These are phyloP conservation scores for Boletus pseudo-olivaceus DNA, from an alignment of 768 basidiomycete genomes.

Conservation along the genomic window DNA sequence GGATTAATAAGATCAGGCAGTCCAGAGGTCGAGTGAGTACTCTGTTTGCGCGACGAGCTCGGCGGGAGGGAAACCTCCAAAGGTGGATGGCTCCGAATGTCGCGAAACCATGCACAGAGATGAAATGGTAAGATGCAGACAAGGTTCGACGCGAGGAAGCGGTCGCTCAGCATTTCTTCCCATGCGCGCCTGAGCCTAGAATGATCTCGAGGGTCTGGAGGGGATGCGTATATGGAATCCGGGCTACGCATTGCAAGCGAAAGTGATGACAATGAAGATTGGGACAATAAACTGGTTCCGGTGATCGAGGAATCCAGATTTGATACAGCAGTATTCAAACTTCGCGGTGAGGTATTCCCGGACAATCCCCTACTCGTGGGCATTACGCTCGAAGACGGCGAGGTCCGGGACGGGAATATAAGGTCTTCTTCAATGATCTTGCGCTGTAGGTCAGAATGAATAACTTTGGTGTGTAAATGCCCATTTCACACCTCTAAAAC, in stretches of 20 bases:
- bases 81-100: constrained; percentile 47
- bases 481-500: constrained; percentile 54
- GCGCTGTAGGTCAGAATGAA: constrained; percentile 7
- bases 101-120: constrained; percentile 52
- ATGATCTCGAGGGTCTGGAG: constrained; percentile 57
- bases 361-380: constrained; percentile 14
- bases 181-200: constrained; percentile 57
- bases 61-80: constrained; percentile 54
- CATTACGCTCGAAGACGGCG: constrained; percentile 3
- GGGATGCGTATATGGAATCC: constrained; percentile 10
- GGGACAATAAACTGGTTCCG: constrained; percentile 5
- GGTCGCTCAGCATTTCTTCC: constrained; percentile 60
- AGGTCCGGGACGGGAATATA: constrained; percentile 55
- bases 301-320: constrained; percentile 21
- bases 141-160: constrained; percentile 53
- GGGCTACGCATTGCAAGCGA: constrained; percentile 16
- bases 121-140: constrained; percentile 66
- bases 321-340: constrained; percentile 29
- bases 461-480: not conserved
- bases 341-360: constrained; percentile 22
- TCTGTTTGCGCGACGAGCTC: constrained; percentile 36
- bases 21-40: constrained; percentile 13
- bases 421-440: constrained; percentile 75
- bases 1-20: constrained; percentile 25
- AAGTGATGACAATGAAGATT: constrained; percentile 20